Evolutionary conservation across 208 protist genomes (phyloP).

Genomic region (Phytomonas sp.): DNA sequence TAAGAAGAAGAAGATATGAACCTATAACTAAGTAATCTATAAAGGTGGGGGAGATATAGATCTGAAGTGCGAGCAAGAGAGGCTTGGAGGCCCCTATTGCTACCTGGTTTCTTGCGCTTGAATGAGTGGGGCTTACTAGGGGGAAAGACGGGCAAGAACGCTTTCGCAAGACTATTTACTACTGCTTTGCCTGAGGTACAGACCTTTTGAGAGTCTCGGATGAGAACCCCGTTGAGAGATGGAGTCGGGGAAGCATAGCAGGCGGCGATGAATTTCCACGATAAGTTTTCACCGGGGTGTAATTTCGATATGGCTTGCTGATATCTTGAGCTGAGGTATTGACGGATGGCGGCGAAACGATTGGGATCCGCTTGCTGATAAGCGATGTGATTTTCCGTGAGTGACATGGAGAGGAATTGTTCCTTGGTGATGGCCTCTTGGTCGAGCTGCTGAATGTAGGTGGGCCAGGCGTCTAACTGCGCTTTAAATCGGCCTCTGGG

Average conservation of each 20-base stretch:
- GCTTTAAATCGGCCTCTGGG: not conserved
- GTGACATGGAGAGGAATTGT: not conserved
- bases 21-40: no score
- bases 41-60: no score
- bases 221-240: not conserved
- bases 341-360: not conserved
- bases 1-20: not conserved
- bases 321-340: not conserved
- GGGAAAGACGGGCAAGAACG: not conserved
- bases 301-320: no score
- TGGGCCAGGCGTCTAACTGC: not conserved
- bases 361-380: not conserved
- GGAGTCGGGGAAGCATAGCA: not conserved
- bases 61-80: no score
- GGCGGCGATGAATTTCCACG: not conserved
- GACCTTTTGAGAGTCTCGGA: not conserved
- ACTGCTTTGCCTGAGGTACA: not conserved
- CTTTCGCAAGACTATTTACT: not conserved
- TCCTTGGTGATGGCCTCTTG: not conserved
- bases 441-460: not conserved
- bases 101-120: not conserved
- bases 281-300: no score
- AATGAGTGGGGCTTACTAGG: not conserved
- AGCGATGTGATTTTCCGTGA: not conserved
- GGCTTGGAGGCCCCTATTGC: no score